These are phyloP conservation scores for Eimeria sp. DNA, from an alignment of 169 alveolate species.

Conservation along the genomic window DNA sequence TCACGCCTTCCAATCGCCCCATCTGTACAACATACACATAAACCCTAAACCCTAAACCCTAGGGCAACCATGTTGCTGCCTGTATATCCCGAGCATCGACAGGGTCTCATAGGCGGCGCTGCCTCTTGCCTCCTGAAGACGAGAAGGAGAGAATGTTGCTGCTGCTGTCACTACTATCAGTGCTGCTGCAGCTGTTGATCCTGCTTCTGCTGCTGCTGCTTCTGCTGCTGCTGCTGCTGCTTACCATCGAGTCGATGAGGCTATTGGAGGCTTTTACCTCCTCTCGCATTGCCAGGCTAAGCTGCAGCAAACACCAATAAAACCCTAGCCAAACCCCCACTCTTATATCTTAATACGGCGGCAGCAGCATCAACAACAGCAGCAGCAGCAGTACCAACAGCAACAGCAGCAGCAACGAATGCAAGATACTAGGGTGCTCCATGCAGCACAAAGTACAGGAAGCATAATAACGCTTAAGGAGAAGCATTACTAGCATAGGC, in stretches of 20 bases:
- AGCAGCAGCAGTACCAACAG: background rate
- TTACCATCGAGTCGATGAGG: constrained; percentile 76
- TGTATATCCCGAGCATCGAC: background rate
- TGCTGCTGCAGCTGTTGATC: constrained; percentile 20
- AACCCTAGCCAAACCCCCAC: background rate
- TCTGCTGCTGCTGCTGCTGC: constrained; percentile 30
- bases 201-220: constrained; percentile 24
- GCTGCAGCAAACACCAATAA: constrained; percentile 45
- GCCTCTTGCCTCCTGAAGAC: background rate
- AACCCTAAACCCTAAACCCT: constrained; percentile 26
- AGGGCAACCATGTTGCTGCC: background rate
- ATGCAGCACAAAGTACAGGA: background rate
- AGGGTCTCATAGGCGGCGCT: background rate
- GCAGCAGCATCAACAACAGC: background rate
- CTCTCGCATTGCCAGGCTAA: constrained; percentile 82
- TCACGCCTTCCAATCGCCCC: constrained; percentile 79
- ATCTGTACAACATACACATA: constrained; percentile 7
- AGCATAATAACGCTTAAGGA: background rate
- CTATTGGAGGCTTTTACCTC: constrained; percentile 79
- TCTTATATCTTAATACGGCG: background rate
- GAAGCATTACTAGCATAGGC: background rate
- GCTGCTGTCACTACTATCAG: background rate
- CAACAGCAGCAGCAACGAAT: background rate
- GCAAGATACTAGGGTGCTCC: background rate
- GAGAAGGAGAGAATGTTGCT: background rate